Evolutionary conservation across 148 eudicot genomes (phyloP), one percentile per base, ranked within the genome.

Genomic region (Talinum fruticosum): DNA sequence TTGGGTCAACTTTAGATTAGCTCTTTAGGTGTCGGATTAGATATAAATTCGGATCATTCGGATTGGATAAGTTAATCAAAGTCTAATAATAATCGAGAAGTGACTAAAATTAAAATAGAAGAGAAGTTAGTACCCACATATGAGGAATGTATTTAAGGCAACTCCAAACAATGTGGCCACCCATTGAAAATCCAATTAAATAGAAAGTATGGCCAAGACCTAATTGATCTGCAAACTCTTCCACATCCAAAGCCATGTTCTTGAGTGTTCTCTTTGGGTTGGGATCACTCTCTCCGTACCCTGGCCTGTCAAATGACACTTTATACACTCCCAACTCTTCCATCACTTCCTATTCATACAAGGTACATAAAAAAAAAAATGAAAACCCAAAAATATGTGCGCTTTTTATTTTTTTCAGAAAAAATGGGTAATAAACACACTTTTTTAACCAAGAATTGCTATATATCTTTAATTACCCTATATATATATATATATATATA

Each of bases 231-330:
- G 97, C 97, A 49, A 92, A 86, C 66, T 90, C 90, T 86, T 87
- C 90, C 44, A 90, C 77, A 71, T 92, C 97, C 28, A 76, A 51
- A 68, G 91, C 82, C 21, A 81, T 57, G 79, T 89, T 90, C 69
- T 87, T 85, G 16, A 72, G 45, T 33, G 94, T 86, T 80, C 88
- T 82, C 26, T 82, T 76, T 33, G 97, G 92, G 79, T 92, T 75
- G 62, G 94, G 92, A 84, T 90, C 94, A 71, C 97, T 90, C 78
- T 92, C 89, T 54, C 97, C 97, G 83, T 92, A 88, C n/a, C 97
- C 97, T 36, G 97, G 89, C 53, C 94, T 85, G 75, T 92, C 97
- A 81, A 84, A 87, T 38, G 92, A 78, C 54, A 92, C 84, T 53
- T 89, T 75, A 71, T 82, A 81, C 65, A 90, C 47, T 51, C 89